Conservation (phyloP, 2,329 filamentous ascomycete species). For the Chaetoscypha palmicola region DNA sequence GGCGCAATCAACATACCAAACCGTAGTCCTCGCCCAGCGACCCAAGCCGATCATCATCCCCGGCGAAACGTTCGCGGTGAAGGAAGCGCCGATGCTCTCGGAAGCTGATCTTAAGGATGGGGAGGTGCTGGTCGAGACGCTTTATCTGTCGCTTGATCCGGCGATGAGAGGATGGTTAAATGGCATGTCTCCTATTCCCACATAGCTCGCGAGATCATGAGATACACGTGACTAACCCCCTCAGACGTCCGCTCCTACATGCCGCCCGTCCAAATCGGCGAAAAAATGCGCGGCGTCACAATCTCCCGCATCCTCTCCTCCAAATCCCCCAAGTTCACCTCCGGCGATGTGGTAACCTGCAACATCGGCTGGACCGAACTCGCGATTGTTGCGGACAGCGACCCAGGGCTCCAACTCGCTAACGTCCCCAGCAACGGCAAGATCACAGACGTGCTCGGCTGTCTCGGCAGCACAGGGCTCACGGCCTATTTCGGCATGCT, state of each 20-base stretch:
- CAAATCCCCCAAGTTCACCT: constrained; percentile 46
- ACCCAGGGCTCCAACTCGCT: constrained; percentile 33
- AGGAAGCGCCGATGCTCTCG: constrained; percentile 40
- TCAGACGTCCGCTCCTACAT: constrained; percentile 52
- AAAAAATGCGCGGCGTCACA: constrained; percentile 58
- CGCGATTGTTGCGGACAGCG: constrained; percentile 48
- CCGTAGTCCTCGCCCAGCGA: constrained; percentile 55
- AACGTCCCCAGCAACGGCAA: constrained; percentile 36
- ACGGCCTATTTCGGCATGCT: constrained; percentile 72
- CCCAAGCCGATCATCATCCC: constrained; percentile 54
- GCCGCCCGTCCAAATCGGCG: constrained; percentile 60
- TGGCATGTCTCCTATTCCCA: constrained; percentile 32
- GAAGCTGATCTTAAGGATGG: constrained; percentile 51
- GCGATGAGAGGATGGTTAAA: constrained; percentile 72
- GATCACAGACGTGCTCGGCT: constrained; percentile 54
- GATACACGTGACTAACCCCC: constrained; percentile 7
- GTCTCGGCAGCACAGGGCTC: constrained; percentile 59
- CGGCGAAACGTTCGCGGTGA: constrained; percentile 55
- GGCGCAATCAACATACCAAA: constrained; percentile 28
- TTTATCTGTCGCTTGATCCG: constrained; percentile 65
- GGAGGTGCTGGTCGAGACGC: constrained; percentile 51
- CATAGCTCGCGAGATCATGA: neutral
- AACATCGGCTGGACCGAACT: constrained; percentile 60
- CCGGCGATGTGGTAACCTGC: constrained; percentile 51
- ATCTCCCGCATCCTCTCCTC: constrained; percentile 57